Evolutionary conservation across 2,329 filamentous ascomycete genomes (phyloP).

Genomic region (Podosphaera fusca): DNA sequence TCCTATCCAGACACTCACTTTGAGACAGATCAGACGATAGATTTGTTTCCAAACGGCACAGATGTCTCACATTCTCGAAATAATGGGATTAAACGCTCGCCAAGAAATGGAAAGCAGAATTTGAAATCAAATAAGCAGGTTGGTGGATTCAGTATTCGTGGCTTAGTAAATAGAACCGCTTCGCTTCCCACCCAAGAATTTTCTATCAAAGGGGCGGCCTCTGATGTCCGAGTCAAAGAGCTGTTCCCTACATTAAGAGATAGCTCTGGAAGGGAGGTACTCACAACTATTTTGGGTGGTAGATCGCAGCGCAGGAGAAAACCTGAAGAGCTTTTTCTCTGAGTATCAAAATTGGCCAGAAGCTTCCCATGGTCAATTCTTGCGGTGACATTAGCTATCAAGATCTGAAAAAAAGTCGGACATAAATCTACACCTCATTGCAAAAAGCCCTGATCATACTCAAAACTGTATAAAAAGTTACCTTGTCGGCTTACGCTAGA

Average conservation of each 20-base stretch:
- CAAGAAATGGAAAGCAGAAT: conserved; percentile 6
- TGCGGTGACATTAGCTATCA: too few species aligned
- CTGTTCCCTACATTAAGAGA: conserved; percentile 42
- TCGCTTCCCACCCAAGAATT: conserved; percentile 26
- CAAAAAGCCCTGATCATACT: too few species aligned
- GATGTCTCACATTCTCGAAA: conserved; percentile 26
- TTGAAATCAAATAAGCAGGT: too few species aligned
- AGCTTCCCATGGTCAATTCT: too few species aligned
- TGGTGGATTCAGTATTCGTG: conserved; percentile 33
- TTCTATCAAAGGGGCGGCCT: conserved; percentile 42
- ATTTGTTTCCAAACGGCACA: conserved; percentile 26
- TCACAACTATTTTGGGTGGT: conserved; percentile 34
- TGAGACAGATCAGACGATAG: conserved; percentile 28
- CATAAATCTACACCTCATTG: too few species aligned
- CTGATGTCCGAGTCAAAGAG: conserved; percentile 31
- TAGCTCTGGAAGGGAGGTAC: conserved; percentile 48
- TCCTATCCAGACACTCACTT: conserved; percentile 28
- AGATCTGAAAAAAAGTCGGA: too few species aligned
- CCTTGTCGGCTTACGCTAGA: too few species aligned
- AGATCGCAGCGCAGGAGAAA: conserved; percentile 36
- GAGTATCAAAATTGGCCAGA: conserved; percentile 9
- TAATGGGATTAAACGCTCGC: conserved; percentile 13
- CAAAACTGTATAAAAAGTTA: too few species aligned
- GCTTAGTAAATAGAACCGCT: conserved; percentile 24
- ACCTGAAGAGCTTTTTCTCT: conserved; percentile 53